Percentiles rank a stretch among this genome's conserved stretches.
phyloP scores from a whole-genome alignment of 768 basidiomycete species.

The Paxillus involutus region DNA sequence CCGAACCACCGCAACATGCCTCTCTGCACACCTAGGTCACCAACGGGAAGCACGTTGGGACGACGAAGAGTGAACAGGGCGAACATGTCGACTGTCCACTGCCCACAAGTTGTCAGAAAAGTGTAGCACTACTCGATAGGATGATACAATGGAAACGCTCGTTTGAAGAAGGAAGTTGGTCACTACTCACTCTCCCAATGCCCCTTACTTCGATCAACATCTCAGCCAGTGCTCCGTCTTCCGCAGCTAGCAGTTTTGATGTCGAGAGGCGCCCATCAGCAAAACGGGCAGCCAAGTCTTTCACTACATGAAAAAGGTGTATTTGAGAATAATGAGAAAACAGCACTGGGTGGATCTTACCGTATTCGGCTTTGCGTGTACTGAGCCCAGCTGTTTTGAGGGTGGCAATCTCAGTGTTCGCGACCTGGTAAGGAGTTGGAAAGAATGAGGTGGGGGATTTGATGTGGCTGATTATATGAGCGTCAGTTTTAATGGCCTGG shows the following conservation, averaged over 20 bases:
- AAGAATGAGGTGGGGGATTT: slow-evolving; percentile 48
- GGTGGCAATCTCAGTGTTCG: slow-evolving; percentile 52
- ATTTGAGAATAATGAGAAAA: not conserved
- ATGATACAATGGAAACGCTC: no score
- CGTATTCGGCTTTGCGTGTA: slow-evolving; percentile 87
- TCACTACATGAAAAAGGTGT: slow-evolving; percentile 44
- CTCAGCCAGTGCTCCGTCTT: slow-evolving; percentile 73
- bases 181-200: slow-evolving; percentile 66
- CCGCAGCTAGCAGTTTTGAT: slow-evolving; percentile 63
- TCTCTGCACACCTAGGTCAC: slow-evolving; percentile 84
- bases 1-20: slow-evolving; percentile 66
- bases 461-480: not conserved
- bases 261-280: slow-evolving; percentile 78
- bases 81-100: slow-evolving; percentile 81
- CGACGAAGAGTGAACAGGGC: slow-evolving; percentile 84
- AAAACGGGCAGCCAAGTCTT: slow-evolving; percentile 78
- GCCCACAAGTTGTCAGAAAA: not conserved
- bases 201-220: slow-evolving; percentile 79
- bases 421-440: slow-evolving; percentile 71
- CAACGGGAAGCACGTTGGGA: slow-evolving; percentile 76
- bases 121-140: slow-evolving; percentile 45
- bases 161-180: not conserved
- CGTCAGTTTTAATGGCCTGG: not conserved
- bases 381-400: slow-evolving; percentile 78
- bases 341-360: slow-evolving; percentile 37